phyloP scores from a whole-genome alignment of 1,284 basidiomycete species.

The Malassezia caprae region DNA sequence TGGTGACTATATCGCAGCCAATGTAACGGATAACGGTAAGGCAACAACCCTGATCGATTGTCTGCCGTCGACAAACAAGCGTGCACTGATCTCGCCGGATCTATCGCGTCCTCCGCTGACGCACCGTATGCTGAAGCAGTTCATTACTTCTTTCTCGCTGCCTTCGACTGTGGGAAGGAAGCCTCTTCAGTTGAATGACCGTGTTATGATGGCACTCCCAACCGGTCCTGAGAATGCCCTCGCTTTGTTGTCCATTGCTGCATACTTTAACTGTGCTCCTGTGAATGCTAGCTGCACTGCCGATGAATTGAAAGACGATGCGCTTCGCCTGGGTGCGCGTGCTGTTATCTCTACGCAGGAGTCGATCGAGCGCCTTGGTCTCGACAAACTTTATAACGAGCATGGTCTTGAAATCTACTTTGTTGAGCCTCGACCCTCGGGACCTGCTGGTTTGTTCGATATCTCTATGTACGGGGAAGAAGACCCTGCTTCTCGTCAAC shows the following conservation, averaged over 20 bases:
- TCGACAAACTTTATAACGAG: conserved; percentile 30
- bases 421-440: conserved; percentile 32
- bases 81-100: conserved; percentile 46
- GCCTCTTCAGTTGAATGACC: conserved; percentile 40
- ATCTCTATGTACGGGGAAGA: conserved; percentile 31
- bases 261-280: conserved; percentile 46
- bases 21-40: conserved; percentile 44
- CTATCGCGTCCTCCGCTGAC: conserved; percentile 39
- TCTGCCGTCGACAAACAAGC: conserved; percentile 36
- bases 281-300: conserved; percentile 46
- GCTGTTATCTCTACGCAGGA: conserved; percentile 45
- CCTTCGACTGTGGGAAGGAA: conserved; percentile 22
- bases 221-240: conserved; percentile 46
- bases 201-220: conserved; percentile 47
- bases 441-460: conserved; percentile 45
- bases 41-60: conserved; percentile 39
- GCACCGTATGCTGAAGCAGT: conserved; percentile 39
- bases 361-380: conserved; percentile 36
- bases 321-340: conserved; percentile 41
- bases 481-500: conserved; percentile 17
- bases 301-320: conserved; percentile 44
- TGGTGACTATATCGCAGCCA: conserved; percentile 40
- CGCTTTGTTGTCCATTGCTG: conserved; percentile 38
- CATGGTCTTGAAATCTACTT: conserved; percentile 46
- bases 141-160: conserved; percentile 36